Conservation (phyloP, 73 alveolate genomes). For the Symbiodinium natans region DNA sequence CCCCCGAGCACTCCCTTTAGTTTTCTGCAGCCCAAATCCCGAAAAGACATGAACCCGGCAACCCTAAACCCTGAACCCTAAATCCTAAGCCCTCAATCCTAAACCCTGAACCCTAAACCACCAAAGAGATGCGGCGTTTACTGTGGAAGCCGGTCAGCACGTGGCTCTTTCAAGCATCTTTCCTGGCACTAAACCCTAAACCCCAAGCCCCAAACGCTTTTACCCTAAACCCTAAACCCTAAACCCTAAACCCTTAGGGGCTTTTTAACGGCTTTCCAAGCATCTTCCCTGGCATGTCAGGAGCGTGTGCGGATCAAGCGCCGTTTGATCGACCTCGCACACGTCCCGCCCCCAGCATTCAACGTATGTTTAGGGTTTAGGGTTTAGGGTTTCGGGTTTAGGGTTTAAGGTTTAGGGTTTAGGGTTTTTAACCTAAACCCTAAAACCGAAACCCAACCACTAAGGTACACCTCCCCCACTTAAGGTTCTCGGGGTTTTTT, state of each 20-base stretch:
- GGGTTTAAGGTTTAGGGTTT: neutral
- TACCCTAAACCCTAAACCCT: neutral
- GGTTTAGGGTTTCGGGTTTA: neutral
- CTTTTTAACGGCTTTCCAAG: neutral
- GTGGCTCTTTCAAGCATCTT: too few relatives aligned
- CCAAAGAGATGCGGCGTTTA: too few relatives aligned
- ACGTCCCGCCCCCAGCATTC: neutral
- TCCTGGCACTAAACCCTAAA: too few relatives aligned
- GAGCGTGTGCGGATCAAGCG: constrained; percentile 89
- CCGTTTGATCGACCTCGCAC: constrained; percentile 73
- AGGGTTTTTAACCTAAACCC: neutral
- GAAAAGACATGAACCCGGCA: too few relatives aligned
- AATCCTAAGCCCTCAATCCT: too few relatives aligned
- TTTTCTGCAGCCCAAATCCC: too few relatives aligned
- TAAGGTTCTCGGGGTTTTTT: neutral
- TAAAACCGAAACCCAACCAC: neutral
- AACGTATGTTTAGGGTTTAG: neutral
- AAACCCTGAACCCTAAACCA: too few relatives aligned
- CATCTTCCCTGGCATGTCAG: neutral
- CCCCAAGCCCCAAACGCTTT: too few relatives aligned
- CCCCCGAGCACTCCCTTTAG: too few relatives aligned
- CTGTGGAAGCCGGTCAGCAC: too few relatives aligned
- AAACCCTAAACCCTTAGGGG: neutral
- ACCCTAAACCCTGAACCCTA: too few relatives aligned
- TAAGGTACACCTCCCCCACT: neutral